Conservation (phyloP, 345 rosid species). For the Aquilaria sinensis region DNA sequence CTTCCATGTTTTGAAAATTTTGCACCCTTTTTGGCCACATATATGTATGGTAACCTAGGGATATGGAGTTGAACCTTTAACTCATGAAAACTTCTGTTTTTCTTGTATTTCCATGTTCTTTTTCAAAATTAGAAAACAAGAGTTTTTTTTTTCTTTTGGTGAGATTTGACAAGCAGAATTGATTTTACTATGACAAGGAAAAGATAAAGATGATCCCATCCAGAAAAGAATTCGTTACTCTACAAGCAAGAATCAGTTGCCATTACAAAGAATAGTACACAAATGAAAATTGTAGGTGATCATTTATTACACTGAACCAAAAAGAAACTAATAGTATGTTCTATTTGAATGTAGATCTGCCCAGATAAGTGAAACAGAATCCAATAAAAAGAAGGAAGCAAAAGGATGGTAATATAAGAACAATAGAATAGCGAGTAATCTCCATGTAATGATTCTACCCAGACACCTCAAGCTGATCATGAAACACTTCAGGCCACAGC, state of each 20-base stretch:
- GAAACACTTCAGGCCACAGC: conserved; percentile 25
- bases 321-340: conserved; percentile 10
- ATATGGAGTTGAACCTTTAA: no score
- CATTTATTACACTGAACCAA: conserved; percentile 22
- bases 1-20: no score
- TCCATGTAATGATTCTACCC: conserved; percentile 12
- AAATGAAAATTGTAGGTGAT: conserved; percentile 1
- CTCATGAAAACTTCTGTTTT: no score
- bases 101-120: no score
- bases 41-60: no score
- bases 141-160: no score
- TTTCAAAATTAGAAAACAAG: no score
- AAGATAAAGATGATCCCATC: no score
- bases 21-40: no score
- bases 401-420: conserved; percentile 5
- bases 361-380: conserved; percentile 11
- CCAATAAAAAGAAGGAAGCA: conserved; percentile 6
- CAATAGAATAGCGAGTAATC: neutral
- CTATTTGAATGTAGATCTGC: conserved; percentile 10
- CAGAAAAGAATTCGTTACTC: neutral
- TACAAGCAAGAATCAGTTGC: neutral
- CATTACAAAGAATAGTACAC: neutral
- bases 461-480: neutral
- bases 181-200: no score
- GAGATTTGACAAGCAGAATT: no score